Conservation (phyloP, 176 grass and related monocot species). For the Avena eriantha region DNA sequence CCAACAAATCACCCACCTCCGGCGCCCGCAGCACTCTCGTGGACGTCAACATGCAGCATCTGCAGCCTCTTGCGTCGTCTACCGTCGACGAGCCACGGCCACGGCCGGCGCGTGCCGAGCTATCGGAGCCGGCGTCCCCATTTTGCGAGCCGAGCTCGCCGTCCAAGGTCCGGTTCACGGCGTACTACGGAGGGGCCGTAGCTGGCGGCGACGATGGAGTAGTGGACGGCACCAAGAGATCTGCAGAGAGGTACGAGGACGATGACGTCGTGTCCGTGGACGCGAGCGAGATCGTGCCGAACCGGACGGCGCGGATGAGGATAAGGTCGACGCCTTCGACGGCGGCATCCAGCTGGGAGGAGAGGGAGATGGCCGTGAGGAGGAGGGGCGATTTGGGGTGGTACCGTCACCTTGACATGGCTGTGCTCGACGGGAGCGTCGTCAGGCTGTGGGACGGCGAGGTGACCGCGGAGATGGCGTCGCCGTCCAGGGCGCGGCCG, state of each 20-base stretch:
- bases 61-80: neutral
- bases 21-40: neutral
- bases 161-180: slow-evolving; percentile 63
- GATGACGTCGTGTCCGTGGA: neutral
- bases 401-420: slow-evolving; percentile 67
- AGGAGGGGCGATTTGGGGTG: slow-evolving; percentile 55
- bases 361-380: slow-evolving; percentile 42
- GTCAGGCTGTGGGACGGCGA: slow-evolving; percentile 67
- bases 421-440: slow-evolving; percentile 63
- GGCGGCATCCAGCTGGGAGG: slow-evolving; percentile 47
- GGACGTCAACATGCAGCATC: neutral
- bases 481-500: neutral
- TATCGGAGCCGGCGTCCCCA: neutral
- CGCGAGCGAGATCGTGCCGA: neutral
- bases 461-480: slow-evolving; percentile 8
- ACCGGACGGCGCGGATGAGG: slow-evolving; percentile 21
- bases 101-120: neutral
- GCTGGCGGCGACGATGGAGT: slow-evolving; percentile 15
- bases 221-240: slow-evolving; percentile 32
- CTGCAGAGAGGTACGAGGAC: neutral
- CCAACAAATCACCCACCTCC: neutral
- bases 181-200: slow-evolving; percentile 53
- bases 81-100: neutral
- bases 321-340: neutral
- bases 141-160: slow-evolving; percentile 39